Percentiles rank a stretch among this genome's conserved stretches.
phyloP scores from a whole-genome alignment of 148 eudicot species.

The Linanthus parryae region DNA sequence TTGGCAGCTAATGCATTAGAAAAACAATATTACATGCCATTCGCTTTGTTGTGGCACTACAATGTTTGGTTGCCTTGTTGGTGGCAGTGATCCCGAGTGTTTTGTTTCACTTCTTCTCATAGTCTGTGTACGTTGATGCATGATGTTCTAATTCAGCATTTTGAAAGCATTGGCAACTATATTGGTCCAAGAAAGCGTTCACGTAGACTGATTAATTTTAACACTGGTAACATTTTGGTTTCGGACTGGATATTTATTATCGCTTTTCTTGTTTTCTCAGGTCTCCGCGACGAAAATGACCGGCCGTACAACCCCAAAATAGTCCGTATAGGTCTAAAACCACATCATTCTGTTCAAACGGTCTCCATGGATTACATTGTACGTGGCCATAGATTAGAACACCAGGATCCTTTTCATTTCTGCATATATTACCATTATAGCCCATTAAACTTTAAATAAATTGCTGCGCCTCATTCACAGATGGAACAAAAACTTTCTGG shows the following conservation, averaged over 20 bases:
- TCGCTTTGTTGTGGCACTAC: no score
- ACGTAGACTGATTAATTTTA: no score
- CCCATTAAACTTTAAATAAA: background rate
- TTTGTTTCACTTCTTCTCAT: background rate
- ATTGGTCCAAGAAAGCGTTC: background rate
- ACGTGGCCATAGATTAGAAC: conserved; percentile 15
- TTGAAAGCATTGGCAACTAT: background rate
- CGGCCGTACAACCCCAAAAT: conserved; percentile 88
- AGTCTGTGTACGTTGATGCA: background rate
- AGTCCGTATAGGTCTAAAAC: conserved; percentile 89
- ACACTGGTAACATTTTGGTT: no score
- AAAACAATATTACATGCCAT: no score
- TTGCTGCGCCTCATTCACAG: conserved; percentile 36
- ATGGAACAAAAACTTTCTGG: conserved; percentile 87
- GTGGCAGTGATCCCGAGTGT: no score
- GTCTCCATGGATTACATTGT: conserved; percentile 97
- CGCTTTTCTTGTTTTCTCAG: conserved; percentile 34
- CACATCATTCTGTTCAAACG: conserved; percentile 87
- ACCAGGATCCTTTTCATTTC: background rate
- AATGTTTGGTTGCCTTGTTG: no score
- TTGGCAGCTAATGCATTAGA: no score
- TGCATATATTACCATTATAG: background rate
- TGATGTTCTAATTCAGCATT: background rate
- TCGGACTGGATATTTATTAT: background rate
- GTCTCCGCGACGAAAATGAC: conserved; percentile 93